Base-by-base conservation (phyloP, 2,329 filamentous ascomycete species). In the Ophiognomonia clavigignenti-juglandacearum region DNA sequence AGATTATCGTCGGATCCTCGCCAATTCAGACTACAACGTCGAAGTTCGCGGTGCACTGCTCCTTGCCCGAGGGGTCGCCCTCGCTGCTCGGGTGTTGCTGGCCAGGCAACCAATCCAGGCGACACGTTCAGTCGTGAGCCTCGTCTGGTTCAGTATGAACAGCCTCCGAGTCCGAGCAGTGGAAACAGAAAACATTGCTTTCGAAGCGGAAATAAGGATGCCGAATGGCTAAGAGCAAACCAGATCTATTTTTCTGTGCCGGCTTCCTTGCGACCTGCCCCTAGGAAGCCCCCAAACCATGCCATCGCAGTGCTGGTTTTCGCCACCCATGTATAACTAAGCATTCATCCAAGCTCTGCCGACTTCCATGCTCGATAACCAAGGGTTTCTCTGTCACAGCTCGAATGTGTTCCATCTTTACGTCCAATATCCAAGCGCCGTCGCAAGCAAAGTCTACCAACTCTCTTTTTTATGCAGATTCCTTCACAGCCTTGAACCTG, bases 401-500 rank as follows among this genome's bases (percentile, higher is more conserved):
- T 7, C n/a, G 19, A 34, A 6, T 32, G 5, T 32, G n/a, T 34
- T 4, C 9, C 4, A 16, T 16, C 16, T 32, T 18, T 35, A 16
- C 7, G 22, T 20, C 16, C 34, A 36, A 4, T 4, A 4, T 36
- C 34, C 34, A 36, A 20, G 34, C 34, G 11, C 32, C 32, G 6
- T 16, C 16, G 8, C 14, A 7, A 6, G 32, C 10, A 18, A 34
- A n/a, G n/a, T 34, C 32, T 34, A 34, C 8, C 19, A 16, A 5
- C 19, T 8, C n/a, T 16, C 32, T 7, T 16, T 20, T 9, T 20
- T 5, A 9, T 16, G 34, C 16, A 9, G 14, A 42, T 9, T 16
- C 11, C 13, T 20, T 51, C 48, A 51, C 22, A 51, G 32, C 45
- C 40, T 51, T 37, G 45, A 44, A 36, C 40, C 39, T 7, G 48